Conservation (phyloP, 306 rosid species). For the Oemleria cerasiformis region DNA sequence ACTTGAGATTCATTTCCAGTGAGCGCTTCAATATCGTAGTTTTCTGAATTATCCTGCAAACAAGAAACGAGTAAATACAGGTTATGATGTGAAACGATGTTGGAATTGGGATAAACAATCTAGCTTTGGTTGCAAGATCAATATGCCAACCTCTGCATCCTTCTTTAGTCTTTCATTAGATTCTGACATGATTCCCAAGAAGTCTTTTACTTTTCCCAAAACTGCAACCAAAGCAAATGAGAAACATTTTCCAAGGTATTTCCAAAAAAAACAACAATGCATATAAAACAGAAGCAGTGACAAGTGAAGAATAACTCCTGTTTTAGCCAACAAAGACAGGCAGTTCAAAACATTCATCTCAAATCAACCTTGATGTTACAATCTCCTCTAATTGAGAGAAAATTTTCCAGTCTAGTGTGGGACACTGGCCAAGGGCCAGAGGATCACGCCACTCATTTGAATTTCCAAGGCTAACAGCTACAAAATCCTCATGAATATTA, state of each 20-base stretch:
- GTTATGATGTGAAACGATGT: not conserved
- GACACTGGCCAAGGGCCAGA: not conserved
- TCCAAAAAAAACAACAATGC: not conserved
- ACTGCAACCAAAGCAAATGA: constrained; percentile 29
- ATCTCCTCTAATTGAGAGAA: not conserved
- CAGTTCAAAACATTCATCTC: not conserved
- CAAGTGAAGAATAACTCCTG: not conserved
- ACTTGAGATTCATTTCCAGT: constrained; percentile 73
- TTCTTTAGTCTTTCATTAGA: constrained; percentile 55
- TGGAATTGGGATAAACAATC: not conserved
- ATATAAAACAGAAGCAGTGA: not conserved
- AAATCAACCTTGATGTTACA: not conserved
- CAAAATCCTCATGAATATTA: not conserved
- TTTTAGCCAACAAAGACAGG: not conserved
- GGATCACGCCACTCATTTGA: not conserved
- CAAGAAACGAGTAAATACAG: not conserved
- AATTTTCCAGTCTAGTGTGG: not conserved
- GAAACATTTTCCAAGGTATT: not conserved
- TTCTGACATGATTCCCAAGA: constrained; percentile 73
- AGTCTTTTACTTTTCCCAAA: constrained; percentile 49
- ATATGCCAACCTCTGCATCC: constrained; percentile 63
- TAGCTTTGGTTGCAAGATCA: constrained; percentile 14
- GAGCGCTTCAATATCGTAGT: constrained; percentile 69
- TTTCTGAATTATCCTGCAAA: constrained; percentile 54
- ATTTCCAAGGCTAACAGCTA: not conserved